Percentiles rank a stretch among this genome's conserved stretches.
Evolutionary conservation across 352 stramenopile genomes (phyloP).

Genomic region (Pythium sukuiense): DNA sequence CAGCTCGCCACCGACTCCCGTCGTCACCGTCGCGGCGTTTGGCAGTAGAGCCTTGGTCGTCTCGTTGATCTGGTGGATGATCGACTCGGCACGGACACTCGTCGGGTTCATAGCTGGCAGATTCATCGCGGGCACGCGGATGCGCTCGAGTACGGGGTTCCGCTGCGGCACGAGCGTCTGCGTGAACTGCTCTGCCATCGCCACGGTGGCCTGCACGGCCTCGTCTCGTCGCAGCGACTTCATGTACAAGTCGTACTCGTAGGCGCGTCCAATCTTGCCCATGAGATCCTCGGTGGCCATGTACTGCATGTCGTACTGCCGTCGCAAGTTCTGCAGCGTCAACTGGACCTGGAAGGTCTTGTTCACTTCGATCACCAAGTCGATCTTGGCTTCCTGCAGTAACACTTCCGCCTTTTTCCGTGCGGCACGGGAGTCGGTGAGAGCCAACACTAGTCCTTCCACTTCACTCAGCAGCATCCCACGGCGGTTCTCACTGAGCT

Average conservation of each 20-base stretch:
- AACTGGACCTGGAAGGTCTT: constrained; percentile 46
- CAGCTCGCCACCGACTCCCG: constrained; percentile 33
- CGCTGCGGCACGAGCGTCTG: constrained; percentile 70
- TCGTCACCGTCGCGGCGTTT: constrained; percentile 29
- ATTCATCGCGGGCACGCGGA: constrained; percentile 43
- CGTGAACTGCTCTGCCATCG: constrained; percentile 30
- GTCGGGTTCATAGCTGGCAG: constrained; percentile 39
- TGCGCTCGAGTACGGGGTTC: constrained; percentile 64
- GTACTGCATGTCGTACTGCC: constrained; percentile 52
- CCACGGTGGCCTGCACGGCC: constrained; percentile 58
- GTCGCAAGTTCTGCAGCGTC: constrained; percentile 37
- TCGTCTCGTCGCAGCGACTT: constrained; percentile 53
- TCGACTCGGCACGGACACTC: constrained; percentile 29
- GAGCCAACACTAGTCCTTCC: constrained; percentile 33
- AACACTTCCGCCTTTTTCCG: constrained; percentile 28
- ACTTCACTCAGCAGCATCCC: constrained; percentile 52
- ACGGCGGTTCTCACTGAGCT: constrained; percentile 48
- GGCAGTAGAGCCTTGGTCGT: constrained; percentile 47
- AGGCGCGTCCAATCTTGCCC: constrained; percentile 50
- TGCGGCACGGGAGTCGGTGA: constrained; percentile 24
- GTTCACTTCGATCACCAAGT: constrained; percentile 47
- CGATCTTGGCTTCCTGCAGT: constrained; percentile 41
- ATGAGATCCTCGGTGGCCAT: constrained; percentile 56
- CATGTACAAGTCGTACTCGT: constrained; percentile 67
- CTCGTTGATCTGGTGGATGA: constrained; percentile 67